Conservation (phyloP, 371 early-diverging fungal genomes). For the Mortierella sp. region DNA sequence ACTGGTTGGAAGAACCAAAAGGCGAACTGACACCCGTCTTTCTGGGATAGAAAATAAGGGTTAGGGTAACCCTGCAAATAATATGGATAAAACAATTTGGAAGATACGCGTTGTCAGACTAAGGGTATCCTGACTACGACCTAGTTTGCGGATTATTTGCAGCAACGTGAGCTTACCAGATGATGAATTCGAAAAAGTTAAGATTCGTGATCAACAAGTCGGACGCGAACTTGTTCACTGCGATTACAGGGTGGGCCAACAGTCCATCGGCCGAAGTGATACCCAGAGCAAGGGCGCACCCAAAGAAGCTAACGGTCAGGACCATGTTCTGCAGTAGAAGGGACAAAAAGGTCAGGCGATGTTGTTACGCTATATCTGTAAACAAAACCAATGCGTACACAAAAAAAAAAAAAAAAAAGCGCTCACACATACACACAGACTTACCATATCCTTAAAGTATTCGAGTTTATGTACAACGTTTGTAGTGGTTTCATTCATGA, state of each 20-base stretch:
- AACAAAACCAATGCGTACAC: background rate
- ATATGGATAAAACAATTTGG: background rate
- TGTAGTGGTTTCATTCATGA: slow-evolving; percentile 22
- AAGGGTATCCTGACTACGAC: too few species aligned
- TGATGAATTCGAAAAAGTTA: slow-evolving; percentile 39
- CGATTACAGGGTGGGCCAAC: slow-evolving; percentile 15
- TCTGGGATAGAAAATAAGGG: slow-evolving; percentile 37
- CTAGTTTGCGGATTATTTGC: background rate
- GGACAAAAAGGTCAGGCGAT: background rate
- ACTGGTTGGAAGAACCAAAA: slow-evolving; percentile 11
- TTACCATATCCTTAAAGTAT: slow-evolving; percentile 47
- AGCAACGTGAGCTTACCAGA: slow-evolving; percentile 20
- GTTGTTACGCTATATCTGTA: background rate
- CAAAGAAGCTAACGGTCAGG: slow-evolving; percentile 32
- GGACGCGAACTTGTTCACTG: slow-evolving; percentile 35
- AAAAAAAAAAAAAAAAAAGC: too few species aligned
- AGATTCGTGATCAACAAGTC: slow-evolving; percentile 39
- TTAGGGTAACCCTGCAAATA: slow-evolving; percentile 24
- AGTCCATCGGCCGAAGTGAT: slow-evolving; percentile 34
- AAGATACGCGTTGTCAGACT: slow-evolving; percentile 6
- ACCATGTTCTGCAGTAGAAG: slow-evolving; percentile 18
- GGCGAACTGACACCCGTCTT: slow-evolving; percentile 21
- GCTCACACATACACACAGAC: background rate
- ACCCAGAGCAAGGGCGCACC: slow-evolving; percentile 15
- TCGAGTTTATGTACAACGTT: slow-evolving; percentile 28